A percentile compares a stretch with the other conserved stretches of the same genome.
Conservation (phyloP, 441 rosid species). For the Adansonia madagascariensis region DNA sequence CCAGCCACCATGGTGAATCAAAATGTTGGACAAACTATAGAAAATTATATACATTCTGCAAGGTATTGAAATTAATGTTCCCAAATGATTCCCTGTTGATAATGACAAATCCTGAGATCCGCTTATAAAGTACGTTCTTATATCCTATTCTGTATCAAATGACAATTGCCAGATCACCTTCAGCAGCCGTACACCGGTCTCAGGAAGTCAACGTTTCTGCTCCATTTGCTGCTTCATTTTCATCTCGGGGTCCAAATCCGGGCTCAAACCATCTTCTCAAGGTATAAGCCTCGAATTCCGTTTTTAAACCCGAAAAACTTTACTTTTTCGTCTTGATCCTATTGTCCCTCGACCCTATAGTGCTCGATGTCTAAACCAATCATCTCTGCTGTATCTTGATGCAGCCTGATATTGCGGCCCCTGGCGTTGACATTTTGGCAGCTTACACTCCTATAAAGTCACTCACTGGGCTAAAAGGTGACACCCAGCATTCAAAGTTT, state of each 20-base stretch:
- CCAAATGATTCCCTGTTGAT: not conserved
- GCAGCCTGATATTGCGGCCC: conserved; percentile 77
- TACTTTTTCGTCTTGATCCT: not conserved
- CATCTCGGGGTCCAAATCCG: conserved; percentile 74
- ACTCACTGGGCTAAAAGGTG: conserved; percentile 64
- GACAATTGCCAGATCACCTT: conserved; percentile 53
- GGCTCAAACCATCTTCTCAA: conserved; percentile 59
- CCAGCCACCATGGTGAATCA: conserved; percentile 68
- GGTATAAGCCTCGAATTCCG: conserved; percentile 41
- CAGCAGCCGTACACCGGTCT: conserved; percentile 64
- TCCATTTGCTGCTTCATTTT: conserved; percentile 64
- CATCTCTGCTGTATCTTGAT: not conserved
- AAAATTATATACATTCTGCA: conserved; percentile 65
- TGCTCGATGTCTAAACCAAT: not conserved
- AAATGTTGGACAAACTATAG: conserved; percentile 49
- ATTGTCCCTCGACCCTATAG: not conserved
- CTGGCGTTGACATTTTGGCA: conserved; percentile 67
- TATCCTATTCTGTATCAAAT: not conserved
- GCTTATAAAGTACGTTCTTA: too few relatives aligned
- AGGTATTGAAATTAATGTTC: conserved; percentile 39
- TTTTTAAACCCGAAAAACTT: not conserved
- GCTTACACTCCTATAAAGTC: conserved; percentile 61
- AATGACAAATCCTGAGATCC: conserved; percentile 4
- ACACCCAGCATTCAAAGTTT: conserved; percentile 62
- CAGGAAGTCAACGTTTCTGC: conserved; percentile 54